Percentiles rank a stretch among this genome's conserved stretches.
These are phyloP conservation scores for Acer campestre DNA, from an alignment of 345 rosid genomes.

Conservation along the genomic window DNA sequence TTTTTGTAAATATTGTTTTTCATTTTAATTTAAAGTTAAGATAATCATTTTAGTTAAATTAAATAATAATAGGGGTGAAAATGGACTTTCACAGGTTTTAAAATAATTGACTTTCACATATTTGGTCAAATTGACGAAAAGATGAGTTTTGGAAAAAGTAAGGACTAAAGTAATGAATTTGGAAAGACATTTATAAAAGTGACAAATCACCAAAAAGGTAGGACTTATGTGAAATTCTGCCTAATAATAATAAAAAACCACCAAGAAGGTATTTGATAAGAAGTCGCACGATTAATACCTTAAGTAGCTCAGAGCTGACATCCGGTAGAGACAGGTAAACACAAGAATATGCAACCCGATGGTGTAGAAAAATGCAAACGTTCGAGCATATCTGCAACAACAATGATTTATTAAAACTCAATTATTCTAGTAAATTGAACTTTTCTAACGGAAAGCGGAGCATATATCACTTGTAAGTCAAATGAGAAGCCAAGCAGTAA, in stretches of 20 bases:
- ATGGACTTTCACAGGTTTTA: too few relatives aligned
- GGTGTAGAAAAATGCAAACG: constrained; percentile 91
- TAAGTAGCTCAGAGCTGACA: constrained; percentile 91
- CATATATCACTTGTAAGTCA: not conserved
- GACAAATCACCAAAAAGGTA: too few relatives aligned
- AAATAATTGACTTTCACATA: too few relatives aligned
- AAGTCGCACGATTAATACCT: constrained; percentile 45
- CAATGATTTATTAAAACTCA: not conserved
- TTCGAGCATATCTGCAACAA: constrained; percentile 78
- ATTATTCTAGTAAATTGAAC: not conserved
- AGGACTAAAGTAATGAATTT: too few relatives aligned
- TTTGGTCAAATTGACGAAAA: too few relatives aligned
- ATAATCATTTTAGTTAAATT: too few relatives aligned
- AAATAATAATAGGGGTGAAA: too few relatives aligned
- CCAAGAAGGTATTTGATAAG: not conserved
- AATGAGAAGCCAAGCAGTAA: not conserved
- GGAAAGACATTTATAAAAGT: too few relatives aligned
- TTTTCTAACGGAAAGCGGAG: not conserved
- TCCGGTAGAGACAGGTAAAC: constrained; percentile 90
- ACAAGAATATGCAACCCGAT: constrained; percentile 86
- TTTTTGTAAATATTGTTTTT: too few relatives aligned
- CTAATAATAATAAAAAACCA: not conserved
- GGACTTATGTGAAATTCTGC: too few relatives aligned
- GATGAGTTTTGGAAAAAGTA: too few relatives aligned
- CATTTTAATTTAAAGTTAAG: too few relatives aligned